A percentile compares a stretch with the other conserved stretches of the same genome.
Evolutionary conservation across 2,329 filamentous ascomycete species (phyloP).

Genomic region (Diplodia seriata): DNA sequence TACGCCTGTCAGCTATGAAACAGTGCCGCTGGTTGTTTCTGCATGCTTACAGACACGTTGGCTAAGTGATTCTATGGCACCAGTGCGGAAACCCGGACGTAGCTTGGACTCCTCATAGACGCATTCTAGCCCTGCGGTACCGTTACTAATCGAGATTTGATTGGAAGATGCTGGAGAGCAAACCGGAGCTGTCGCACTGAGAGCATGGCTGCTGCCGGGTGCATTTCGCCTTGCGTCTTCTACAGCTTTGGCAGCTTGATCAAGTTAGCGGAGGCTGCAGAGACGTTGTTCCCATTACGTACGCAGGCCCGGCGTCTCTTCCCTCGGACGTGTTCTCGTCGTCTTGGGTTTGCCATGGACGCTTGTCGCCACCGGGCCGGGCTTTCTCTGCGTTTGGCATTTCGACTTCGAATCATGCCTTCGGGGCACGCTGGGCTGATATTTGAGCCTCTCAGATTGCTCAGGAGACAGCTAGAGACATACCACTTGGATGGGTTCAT

Average conservation of each 20-base stretch:
- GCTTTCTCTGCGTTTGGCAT: neutral
- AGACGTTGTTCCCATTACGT: neutral
- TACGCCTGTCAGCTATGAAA: neutral
- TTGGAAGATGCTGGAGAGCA: neutral
- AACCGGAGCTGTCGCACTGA: constrained; percentile 42
- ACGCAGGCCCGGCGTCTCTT: constrained; percentile 11
- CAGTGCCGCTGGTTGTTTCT: too few relatives aligned
- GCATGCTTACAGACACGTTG: constrained; percentile 37
- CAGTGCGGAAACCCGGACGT: constrained; percentile 44
- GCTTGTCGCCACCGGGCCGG: neutral
- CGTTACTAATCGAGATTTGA: constrained; percentile 20
- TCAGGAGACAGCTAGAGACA: neutral
- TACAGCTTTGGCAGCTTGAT: constrained; percentile 50
- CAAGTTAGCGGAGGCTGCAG: neutral
- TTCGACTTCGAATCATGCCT: neutral
- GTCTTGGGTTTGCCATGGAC: constrained; percentile 4
- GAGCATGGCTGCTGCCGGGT: constrained; percentile 54
- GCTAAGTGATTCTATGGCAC: constrained; percentile 45
- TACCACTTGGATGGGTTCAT: neutral
- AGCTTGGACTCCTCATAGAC: constrained; percentile 44
- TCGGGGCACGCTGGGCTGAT: neutral
- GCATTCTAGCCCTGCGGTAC: constrained; percentile 42
- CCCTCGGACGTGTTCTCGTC: neutral
- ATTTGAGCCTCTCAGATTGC: neutral
- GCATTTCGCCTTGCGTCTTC: constrained; percentile 56